Conservation (phyloP, 352 stramenopile genomes). For the Blastocystis sp. region DNA sequence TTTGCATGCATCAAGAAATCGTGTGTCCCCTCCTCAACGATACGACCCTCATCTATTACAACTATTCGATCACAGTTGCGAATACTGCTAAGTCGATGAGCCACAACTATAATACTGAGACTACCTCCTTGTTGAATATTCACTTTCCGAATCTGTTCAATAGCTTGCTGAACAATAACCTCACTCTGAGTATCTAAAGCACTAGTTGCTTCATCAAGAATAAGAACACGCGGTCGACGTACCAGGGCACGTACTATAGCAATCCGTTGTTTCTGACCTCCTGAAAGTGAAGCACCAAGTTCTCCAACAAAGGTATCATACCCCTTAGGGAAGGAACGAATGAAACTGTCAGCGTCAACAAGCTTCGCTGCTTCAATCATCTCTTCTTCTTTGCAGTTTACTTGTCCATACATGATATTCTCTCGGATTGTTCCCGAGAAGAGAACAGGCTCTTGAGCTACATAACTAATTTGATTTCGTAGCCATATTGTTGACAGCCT, state of each 20-base stretch:
- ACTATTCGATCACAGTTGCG: slow-evolving; percentile 88
- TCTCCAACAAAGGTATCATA: slow-evolving; percentile 85
- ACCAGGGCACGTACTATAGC: slow-evolving; percentile 87
- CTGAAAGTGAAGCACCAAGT: slow-evolving; percentile 80
- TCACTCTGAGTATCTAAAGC: slow-evolving; percentile 79
- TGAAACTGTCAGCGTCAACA: slow-evolving; percentile 86
- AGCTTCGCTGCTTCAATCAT: slow-evolving; percentile 77
- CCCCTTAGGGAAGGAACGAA: slow-evolving; percentile 80
- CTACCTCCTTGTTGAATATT: slow-evolving; percentile 69
- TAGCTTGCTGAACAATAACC: slow-evolving; percentile 77
- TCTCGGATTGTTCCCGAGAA: slow-evolving; percentile 79
- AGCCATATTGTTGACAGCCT: slow-evolving; percentile 69
- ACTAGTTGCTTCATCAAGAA: slow-evolving; percentile 85
- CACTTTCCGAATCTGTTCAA: slow-evolving; percentile 72
- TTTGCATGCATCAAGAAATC: slow-evolving; percentile 79
- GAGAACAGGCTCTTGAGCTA: slow-evolving; percentile 85
- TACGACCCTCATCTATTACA: slow-evolving; percentile 83
- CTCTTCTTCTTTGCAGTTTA: slow-evolving; percentile 76
- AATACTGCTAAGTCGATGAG: slow-evolving; percentile 87
- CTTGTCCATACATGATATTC: slow-evolving; percentile 78
- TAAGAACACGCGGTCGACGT: slow-evolving; percentile 80
- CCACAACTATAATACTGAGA: slow-evolving; percentile 88
- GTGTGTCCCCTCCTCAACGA: slow-evolving; percentile 88
- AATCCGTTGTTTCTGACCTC: slow-evolving; percentile 90
- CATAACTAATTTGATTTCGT: slow-evolving; percentile 78